A percentile compares a stretch with the other conserved stretches of the same genome.
phyloP scores from a whole-genome alignment of 2,329 filamentous ascomycete genomes.

The Ophiostoma himal-ulmi region DNA sequence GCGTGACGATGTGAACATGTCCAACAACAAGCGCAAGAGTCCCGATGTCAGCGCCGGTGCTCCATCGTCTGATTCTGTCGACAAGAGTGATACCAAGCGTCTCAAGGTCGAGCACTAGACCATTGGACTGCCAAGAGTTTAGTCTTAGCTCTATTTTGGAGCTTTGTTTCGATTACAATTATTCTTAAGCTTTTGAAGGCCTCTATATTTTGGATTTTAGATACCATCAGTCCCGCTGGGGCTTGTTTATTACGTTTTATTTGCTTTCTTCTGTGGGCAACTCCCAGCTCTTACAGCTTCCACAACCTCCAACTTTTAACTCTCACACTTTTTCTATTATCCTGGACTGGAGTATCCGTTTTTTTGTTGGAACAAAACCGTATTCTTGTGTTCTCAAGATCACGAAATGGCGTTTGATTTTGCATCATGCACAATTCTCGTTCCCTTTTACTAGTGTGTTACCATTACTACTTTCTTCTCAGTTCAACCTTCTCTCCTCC shows the following conservation, averaged over 20 bases:
- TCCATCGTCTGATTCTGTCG: constrained; percentile 38
- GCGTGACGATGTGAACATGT: constrained; percentile 44
- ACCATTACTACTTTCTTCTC: not conserved
- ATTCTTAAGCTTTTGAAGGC: not conserved
- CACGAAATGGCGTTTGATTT: constrained; percentile 11
- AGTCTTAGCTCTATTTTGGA: not conserved
- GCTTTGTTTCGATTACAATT: not conserved
- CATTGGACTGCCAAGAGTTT: not conserved
- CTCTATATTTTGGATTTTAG: not conserved
- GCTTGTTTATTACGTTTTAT: not conserved
- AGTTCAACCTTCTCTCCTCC: not conserved
- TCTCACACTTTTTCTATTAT: not conserved
- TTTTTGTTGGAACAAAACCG: constrained; percentile 1
- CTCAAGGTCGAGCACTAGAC: constrained; percentile 45
- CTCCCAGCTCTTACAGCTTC: not conserved
- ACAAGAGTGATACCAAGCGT: constrained; percentile 46
- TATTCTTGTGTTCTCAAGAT: not conserved
- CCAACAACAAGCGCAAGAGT: constrained; percentile 50
- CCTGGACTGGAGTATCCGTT: not conserved
- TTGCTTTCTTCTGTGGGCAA: not conserved
- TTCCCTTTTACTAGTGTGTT: not conserved
- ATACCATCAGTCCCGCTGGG: not conserved
- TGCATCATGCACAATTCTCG: not conserved
- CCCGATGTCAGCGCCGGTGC: constrained; percentile 44
- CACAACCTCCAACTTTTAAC: not conserved